phyloP scores from a whole-genome alignment of 306 rosid genomes.

The Trifolium dubium region DNA sequence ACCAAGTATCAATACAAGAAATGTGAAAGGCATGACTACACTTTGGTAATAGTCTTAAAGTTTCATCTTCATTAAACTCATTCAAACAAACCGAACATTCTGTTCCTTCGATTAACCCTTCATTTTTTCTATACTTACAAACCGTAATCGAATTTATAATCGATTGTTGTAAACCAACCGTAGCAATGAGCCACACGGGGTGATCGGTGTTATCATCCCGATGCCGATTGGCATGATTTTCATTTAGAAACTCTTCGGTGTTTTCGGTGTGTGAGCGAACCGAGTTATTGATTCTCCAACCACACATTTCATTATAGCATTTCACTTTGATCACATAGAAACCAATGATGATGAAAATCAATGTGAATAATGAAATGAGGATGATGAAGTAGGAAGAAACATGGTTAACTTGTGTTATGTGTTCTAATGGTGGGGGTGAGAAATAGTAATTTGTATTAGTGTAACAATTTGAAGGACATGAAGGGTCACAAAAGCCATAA shows the following conservation, averaged over 20 bases:
- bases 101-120: slow-evolving; percentile 72
- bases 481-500: slow-evolving; percentile 55
- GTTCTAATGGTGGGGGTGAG: slow-evolving; percentile 51
- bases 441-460: slow-evolving; percentile 48
- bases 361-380: slow-evolving; percentile 48
- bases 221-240: slow-evolving; percentile 38
- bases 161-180: slow-evolving; percentile 68
- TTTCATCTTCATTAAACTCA: slow-evolving; percentile 65
- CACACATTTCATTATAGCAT: slow-evolving; percentile 53
- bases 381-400: slow-evolving; percentile 56
- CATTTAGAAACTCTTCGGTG: slow-evolving; percentile 51
- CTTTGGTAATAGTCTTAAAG: slow-evolving; percentile 65
- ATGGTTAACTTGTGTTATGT: slow-evolving; percentile 25
- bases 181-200: slow-evolving; percentile 73
- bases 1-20: slow-evolving; percentile 72
- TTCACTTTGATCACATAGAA: slow-evolving; percentile 59
- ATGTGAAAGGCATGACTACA: slow-evolving; percentile 78
- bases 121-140: slow-evolving; percentile 54
- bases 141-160: slow-evolving; percentile 67
- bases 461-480: slow-evolving; percentile 59
- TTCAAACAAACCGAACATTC: slow-evolving; percentile 76
- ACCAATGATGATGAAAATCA: slow-evolving; percentile 48
- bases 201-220: slow-evolving; percentile 42
- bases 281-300: slow-evolving; percentile 31
- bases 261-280: slow-evolving; percentile 34